phyloP scores from a whole-genome alignment of 768 basidiomycete genomes.

The Boletus vermiculosoides region DNA sequence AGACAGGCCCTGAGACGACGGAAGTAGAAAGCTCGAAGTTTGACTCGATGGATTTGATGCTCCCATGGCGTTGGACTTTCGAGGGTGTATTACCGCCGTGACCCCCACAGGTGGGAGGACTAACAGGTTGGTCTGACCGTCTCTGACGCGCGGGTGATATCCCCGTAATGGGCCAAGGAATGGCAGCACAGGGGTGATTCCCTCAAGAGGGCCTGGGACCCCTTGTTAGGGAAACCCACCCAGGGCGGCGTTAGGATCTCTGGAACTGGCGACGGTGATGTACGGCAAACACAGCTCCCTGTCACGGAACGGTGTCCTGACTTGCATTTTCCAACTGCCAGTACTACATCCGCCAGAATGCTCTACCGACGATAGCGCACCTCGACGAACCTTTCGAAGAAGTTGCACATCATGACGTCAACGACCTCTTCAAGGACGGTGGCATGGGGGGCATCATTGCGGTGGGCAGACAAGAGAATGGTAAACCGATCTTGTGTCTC shows the following conservation, averaged over 20 bases:
- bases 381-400: slow-evolving; percentile 52
- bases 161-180: slow-evolving; percentile 75
- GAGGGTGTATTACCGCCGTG: slow-evolving; percentile 67
- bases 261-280: slow-evolving; percentile 86
- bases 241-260: slow-evolving; percentile 63
- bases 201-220: slow-evolving; percentile 39
- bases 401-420: slow-evolving; percentile 53
- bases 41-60: slow-evolving; percentile 51
- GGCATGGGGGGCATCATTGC: slow-evolving; percentile 63
- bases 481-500: slow-evolving; percentile 35
- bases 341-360: slow-evolving; percentile 73
- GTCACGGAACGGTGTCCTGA: slow-evolving; percentile 4
- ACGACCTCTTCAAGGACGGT: slow-evolving; percentile 55
- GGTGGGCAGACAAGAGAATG: slow-evolving; percentile 65
- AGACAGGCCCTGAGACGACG: slow-evolving; percentile 20
- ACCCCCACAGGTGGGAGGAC: slow-evolving; percentile 83
- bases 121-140: slow-evolving; percentile 82
- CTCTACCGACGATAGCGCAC: slow-evolving; percentile 64
- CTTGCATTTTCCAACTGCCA: slow-evolving; percentile 25
- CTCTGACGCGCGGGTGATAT: slow-evolving; percentile 81
- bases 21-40: slow-evolving; percentile 12
- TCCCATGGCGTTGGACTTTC: slow-evolving; percentile 72
- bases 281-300: slow-evolving; percentile 33
- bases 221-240: no score
- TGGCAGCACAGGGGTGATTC: slow-evolving; percentile 46